A percentile compares a stretch with the other conserved stretches of the same genome.
These are phyloP conservation scores for Backusella mclennaniae DNA, from an alignment of 192 early-diverging fungal genomes.

Conservation along the genomic window DNA sequence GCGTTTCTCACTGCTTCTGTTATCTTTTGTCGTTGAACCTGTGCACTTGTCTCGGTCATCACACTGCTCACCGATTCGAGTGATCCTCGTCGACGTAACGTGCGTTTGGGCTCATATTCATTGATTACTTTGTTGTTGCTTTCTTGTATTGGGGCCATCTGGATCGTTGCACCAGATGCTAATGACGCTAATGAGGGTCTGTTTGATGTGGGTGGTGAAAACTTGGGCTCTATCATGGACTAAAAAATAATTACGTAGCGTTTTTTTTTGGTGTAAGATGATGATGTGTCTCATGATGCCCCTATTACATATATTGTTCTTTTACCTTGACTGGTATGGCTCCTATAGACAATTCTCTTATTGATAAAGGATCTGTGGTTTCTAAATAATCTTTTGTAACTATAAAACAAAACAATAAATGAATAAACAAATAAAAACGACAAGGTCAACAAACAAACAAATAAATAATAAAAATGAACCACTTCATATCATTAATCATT, in stretches of 20 bases:
- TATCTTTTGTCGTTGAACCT: conserved; percentile 35
- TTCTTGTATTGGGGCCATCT: conserved; percentile 10
- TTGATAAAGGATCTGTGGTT: not conserved
- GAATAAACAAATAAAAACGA: not conserved
- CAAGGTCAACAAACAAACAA: not conserved
- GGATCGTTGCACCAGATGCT: conserved; percentile 21
- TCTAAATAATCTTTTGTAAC: not conserved
- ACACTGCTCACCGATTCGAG: conserved; percentile 31
- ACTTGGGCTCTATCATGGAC: not conserved
- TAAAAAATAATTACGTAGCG: not conserved
- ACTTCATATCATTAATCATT: not conserved
- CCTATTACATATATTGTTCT: not conserved
- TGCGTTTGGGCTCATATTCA: not conserved
- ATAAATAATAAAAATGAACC: no score
- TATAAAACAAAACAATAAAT: not conserved
- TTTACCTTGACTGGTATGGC: not conserved
- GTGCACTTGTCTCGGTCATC: conserved; percentile 29
- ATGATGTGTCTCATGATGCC: not conserved
- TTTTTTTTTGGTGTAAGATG: not conserved
- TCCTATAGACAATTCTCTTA: conserved; percentile 1
- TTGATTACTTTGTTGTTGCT: conserved; percentile 9
- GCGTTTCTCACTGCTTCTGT: conserved; percentile 23
- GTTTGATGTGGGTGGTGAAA: not conserved
- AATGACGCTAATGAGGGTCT: conserved; percentile 23
- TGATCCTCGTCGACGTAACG: conserved; percentile 21